Percentiles rank a stretch among this genome's conserved stretches.
Conservation (phyloP, 2,329 filamentous ascomycete species). For the Epichloe festucae region DNA sequence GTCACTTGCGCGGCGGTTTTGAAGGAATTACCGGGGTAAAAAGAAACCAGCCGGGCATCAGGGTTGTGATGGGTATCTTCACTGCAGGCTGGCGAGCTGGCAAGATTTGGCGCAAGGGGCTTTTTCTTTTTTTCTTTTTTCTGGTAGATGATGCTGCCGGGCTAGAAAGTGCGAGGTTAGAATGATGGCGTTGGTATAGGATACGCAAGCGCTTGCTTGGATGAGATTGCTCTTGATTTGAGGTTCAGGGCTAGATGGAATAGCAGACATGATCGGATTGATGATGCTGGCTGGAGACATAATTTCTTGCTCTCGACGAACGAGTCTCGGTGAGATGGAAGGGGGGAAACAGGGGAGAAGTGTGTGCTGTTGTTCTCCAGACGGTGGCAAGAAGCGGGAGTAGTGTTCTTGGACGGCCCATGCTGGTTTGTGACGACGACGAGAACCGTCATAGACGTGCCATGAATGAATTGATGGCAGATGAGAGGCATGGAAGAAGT, state of each 20-base stretch:
- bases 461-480: not conserved
- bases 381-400: no score
- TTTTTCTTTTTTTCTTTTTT: not conserved
- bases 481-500: not conserved
- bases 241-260: not conserved
- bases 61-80: slow-evolving; percentile 3
- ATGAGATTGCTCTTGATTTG: not conserved
- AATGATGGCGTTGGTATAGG: not conserved
- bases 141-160: not conserved
- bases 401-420: not conserved
- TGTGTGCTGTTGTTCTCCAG: not conserved
- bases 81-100: not conserved
- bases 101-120: no score
- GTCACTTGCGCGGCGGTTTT: slow-evolving; percentile 4
- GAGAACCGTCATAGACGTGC: not conserved
- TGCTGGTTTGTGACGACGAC: not conserved
- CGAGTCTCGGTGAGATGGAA: no score
- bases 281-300: not conserved
- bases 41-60: not conserved
- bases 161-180: not conserved
- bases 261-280: not conserved
- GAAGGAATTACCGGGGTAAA: not conserved
- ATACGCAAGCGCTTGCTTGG: slow-evolving; percentile 2
- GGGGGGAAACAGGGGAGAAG: not conserved
- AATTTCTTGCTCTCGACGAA: not conserved